Percentiles rank a stretch among this genome's conserved stretches.
Conservation (phyloP, 2,329 filamentous ascomycete species). For the Diaporthe vexans region DNA sequence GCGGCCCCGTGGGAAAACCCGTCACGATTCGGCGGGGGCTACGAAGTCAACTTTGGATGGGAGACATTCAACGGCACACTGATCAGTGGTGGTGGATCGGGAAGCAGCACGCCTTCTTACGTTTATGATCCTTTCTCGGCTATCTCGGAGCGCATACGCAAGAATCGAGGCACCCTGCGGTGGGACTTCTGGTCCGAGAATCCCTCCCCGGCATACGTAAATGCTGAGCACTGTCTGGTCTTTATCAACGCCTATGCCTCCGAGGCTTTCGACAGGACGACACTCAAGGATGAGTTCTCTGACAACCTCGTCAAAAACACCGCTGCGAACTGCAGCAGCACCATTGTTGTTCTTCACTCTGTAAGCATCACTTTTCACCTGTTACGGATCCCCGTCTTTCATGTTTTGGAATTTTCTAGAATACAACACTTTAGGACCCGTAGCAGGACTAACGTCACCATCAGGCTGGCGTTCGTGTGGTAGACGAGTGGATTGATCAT, state of each 20-base stretch:
- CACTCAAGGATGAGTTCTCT: conserved; percentile 75
- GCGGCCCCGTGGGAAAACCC: conserved; percentile 40
- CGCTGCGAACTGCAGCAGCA: conserved; percentile 71
- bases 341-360: conserved; percentile 76
- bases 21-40: conserved; percentile 66
- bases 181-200: conserved; percentile 41
- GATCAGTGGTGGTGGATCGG: conserved; percentile 59
- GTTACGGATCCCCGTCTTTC: too few species aligned
- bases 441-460: too few species aligned
- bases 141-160: conserved; percentile 70
- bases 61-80: conserved; percentile 60
- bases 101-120: conserved; percentile 84
- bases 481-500: conserved; percentile 74
- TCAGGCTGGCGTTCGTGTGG: conserved; percentile 63
- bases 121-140: conserved; percentile 77
- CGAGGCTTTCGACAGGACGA: conserved; percentile 77
- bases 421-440: too few species aligned
- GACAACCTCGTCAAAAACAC: conserved; percentile 70
- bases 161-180: conserved; percentile 62
- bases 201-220: conserved; percentile 36
- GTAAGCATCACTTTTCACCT: conserved; percentile 54
- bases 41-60: conserved; percentile 54
- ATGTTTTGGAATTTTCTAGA: too few species aligned
- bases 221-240: conserved; percentile 66
- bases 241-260: conserved; percentile 78